These are phyloP conservation scores for Globisporangium orthogonon DNA, from an alignment of 352 stramenopile genomes.

Conservation along the genomic window DNA sequence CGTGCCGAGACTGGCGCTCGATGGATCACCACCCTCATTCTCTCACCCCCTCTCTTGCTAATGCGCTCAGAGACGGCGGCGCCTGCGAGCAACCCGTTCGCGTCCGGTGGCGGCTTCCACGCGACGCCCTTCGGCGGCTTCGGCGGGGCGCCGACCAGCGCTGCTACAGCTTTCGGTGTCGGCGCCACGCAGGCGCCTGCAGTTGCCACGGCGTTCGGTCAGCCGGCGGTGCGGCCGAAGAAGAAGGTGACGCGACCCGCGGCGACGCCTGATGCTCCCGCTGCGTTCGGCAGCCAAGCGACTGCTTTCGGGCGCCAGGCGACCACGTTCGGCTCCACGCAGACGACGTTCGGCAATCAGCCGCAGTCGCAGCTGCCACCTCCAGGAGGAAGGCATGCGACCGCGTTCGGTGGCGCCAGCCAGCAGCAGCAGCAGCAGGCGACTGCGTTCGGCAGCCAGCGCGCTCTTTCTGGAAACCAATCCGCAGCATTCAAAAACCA, in stretches of 20 bases:
- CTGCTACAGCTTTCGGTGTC: conserved; percentile 13
- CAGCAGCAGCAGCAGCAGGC: neutral
- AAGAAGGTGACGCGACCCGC: conserved; percentile 8
- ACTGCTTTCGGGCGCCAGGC: conserved; percentile 7
- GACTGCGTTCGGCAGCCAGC: neutral
- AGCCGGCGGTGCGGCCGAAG: conserved; percentile 13
- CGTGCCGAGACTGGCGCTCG: neutral
- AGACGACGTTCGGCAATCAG: too few relatives aligned
- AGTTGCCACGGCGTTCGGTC: conserved; percentile 11
- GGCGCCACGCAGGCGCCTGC: conserved; percentile 6
- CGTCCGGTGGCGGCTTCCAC: conserved; percentile 8
- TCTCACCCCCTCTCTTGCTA: neutral
- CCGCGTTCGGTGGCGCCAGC: neutral
- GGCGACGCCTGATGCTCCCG: neutral
- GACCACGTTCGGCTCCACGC: too few relatives aligned
- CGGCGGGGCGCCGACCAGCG: neutral
- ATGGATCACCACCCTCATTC: neutral
- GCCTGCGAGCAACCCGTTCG: conserved; percentile 4
- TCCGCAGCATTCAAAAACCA: too few relatives aligned
- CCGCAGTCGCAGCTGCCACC: too few relatives aligned
- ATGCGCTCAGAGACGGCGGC: neutral
- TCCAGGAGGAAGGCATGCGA: neutral
- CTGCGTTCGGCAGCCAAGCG: neutral
- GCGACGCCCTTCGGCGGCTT: conserved; percentile 18
- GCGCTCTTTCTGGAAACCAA: neutral